Evolutionary conservation across 371 early-diverging fungal genomes (phyloP), one percentile per base, ranked within the genome.

Genomic region (Haplosporangium sp.): DNA sequence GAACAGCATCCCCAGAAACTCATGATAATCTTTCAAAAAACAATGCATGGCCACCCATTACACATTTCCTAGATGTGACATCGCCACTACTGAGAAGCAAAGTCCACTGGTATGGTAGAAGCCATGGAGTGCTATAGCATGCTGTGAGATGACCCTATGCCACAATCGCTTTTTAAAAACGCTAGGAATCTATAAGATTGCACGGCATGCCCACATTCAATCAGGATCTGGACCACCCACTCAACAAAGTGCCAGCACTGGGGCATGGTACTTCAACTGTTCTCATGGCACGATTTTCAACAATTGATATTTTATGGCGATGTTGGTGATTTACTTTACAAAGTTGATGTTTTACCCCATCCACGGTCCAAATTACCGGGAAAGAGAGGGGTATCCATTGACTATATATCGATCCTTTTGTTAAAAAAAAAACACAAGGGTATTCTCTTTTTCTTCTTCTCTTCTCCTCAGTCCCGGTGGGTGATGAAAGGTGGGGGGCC

Each of bases 301-400:
- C 29, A 29, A 29, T 29, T 2, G 29, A 29, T 29, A 29, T 29
- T 29, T 29, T 29, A 29, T 29, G 1, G 29, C 29, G 29, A 29
- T 29, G 29, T 29, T 29, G 29, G 55, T 48, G 47, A 40, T 48
- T 46, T 64, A 64, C 64, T 64, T 64, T 64, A 64, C 64, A 64
- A 56, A 50, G 50, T 18, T 13, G 18, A 43, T n/a, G 13, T 62
- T 41, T 41, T 42, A 16, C 14, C 21, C 40, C 57, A 47, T 64
- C 46, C 57, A 50, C 54, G 36, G 38, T 29, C 64, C 47, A 48
- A 5, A 47, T 37, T 48, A 40, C 48, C 64, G 14, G 12, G 21
- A 13, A 13, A n/a, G 36, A 48, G 55, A 54, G 20, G 64, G 64
- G 50, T 57, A 50, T 64, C 51, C 59, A 58, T n/a, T 14, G 36